Conservation (phyloP, 1,284 basidiomycete genomes). For the Mixia osmundae region DNA sequence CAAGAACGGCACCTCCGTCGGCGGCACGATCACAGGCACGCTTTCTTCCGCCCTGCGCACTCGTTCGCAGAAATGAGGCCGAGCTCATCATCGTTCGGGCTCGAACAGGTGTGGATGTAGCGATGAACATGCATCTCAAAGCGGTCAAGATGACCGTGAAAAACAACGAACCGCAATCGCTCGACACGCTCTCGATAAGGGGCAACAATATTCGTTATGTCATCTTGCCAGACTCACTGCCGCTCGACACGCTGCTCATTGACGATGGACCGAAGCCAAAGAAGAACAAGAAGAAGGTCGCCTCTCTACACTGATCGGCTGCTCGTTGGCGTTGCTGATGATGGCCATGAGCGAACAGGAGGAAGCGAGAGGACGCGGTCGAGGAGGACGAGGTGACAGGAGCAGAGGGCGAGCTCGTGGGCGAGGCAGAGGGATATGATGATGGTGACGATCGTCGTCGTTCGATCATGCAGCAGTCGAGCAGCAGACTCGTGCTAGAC, state of each 20-base stretch:
- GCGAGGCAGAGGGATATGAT: no score
- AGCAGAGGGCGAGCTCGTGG: no score
- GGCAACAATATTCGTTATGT: slow-evolving; percentile 54
- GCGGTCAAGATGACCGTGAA: slow-evolving; percentile 85
- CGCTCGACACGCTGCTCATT: slow-evolving; percentile 82
- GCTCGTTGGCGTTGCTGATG: no score
- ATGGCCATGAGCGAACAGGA: no score
- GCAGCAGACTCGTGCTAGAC: no score
- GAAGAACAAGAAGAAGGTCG: slow-evolving; percentile 27
- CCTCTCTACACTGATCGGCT: no score
- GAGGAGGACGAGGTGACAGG: no score
- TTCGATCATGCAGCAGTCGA: no score
- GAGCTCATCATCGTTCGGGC: not conserved
- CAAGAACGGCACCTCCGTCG: slow-evolving; percentile 87
- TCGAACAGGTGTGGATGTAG: slow-evolving; percentile 18
- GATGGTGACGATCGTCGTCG: no score
- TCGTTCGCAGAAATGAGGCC: not conserved
- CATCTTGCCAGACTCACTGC: slow-evolving; percentile 84
- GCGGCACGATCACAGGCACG: slow-evolving; percentile 89
- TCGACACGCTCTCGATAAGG: slow-evolving; percentile 72
- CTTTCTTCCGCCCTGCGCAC: slow-evolving; percentile 3
- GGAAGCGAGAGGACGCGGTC: no score
- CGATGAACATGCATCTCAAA: slow-evolving; percentile 32
- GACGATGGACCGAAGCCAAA: slow-evolving; percentile 96
- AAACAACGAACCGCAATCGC: slow-evolving; percentile 54